phyloP scores from a whole-genome alignment of 129 eudicot species.

The Pseudognaphalium luteoalbum region DNA sequence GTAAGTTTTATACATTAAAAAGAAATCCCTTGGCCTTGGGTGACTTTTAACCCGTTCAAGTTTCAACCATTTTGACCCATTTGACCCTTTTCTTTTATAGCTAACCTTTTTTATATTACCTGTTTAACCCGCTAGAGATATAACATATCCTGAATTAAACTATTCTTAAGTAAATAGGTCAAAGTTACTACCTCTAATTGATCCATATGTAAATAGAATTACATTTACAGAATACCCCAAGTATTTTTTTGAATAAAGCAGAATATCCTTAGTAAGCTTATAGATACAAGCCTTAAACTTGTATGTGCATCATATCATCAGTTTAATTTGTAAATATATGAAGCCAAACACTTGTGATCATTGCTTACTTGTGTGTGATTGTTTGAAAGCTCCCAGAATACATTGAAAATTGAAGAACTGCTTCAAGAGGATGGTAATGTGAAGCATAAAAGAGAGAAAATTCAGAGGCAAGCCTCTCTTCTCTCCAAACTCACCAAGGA shows the following conservation, averaged over 20 bases:
- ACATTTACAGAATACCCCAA: not conserved
- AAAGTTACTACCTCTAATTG: not conserved
- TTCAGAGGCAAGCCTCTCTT: constrained; percentile 73
- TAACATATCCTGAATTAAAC: not conserved
- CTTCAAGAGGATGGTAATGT: constrained; percentile 92
- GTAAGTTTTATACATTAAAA: not conserved
- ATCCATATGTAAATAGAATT: not conserved
- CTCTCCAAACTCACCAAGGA: constrained; percentile 85
- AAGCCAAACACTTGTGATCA: not conserved
- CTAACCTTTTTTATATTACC: not conserved
- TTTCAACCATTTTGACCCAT: not conserved
- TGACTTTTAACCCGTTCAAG: not conserved
- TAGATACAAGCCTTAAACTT: constrained; percentile 2
- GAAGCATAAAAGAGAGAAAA: constrained; percentile 66
- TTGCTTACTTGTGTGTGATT: not conserved
- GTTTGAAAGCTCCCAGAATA: constrained; percentile 71
- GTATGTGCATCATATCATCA: not conserved
- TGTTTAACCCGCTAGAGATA: not conserved
- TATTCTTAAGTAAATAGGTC: not conserved
- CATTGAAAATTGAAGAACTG: constrained; percentile 77
- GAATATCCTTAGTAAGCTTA: not conserved
- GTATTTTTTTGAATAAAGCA: too few species aligned
- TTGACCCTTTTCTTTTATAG: not conserved
- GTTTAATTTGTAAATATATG: not conserved
- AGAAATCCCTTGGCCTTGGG: not conserved